A percentile compares a stretch with the other conserved stretches of the same genome.
Conservation (phyloP, 108 stramenopile genomes). For the Skeletonema menzelii region DNA sequence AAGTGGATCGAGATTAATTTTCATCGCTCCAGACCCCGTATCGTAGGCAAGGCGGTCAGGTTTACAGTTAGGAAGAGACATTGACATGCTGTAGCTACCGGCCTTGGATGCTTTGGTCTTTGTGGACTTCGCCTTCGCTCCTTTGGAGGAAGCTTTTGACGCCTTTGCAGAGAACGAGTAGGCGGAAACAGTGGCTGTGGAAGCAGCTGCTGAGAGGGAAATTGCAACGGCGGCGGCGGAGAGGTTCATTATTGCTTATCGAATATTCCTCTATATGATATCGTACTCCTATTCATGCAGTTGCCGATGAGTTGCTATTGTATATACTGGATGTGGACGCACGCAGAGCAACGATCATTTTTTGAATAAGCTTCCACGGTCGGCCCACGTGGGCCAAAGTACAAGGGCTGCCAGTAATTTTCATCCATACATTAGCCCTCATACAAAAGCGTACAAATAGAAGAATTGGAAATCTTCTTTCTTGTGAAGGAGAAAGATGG, state of each 20-base stretch:
- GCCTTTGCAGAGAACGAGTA: not conserved
- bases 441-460: too few relatives aligned
- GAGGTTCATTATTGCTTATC: not conserved
- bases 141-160: not conserved
- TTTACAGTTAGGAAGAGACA: not conserved
- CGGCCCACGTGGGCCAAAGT: too few relatives aligned
- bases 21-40: not conserved
- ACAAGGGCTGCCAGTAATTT: too few relatives aligned
- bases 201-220: not conserved
- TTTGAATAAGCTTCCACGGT: too few relatives aligned
- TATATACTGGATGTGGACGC: too few relatives aligned
- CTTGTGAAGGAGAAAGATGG: too few relatives aligned
- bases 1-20: not conserved
- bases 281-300: too few relatives aligned
- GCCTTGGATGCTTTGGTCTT: not conserved
- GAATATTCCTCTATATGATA: too few relatives aligned
- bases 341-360: too few relatives aligned
- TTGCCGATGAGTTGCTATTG: too few relatives aligned
- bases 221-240: not conserved
- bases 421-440: too few relatives aligned
- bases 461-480: too few relatives aligned
- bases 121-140: not conserved
- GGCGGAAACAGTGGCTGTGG: not conserved
- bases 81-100: not conserved
- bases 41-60: not conserved